Evolutionary conservation across 1,139 yeast species (phyloP), one percentile per base, ranked within the genome.

Genomic region (Blastobotrys malaysiensis): DNA sequence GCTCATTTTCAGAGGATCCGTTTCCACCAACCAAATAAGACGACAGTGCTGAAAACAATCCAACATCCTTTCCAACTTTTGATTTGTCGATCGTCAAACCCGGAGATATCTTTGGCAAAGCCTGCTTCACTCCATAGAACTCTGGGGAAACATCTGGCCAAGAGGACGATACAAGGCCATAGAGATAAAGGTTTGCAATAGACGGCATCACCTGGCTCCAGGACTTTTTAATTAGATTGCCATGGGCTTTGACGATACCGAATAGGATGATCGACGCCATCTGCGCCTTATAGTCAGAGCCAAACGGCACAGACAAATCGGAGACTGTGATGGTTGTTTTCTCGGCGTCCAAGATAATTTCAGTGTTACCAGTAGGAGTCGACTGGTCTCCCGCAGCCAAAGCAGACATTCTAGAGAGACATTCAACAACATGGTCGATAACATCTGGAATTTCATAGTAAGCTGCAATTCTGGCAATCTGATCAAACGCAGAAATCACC

Each of bases 231-330:
- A 48, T 80, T 19, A 49, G 36, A 72, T 57, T 69, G 50, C 77
- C 77, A 48, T 83, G 82, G 62, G 83, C 81, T 59, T 81, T 82
- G 48, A 89, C 74, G 45, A 93, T 80, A 61, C 95, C 77, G 73
- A 93, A 90, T 52, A 93, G 74, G 0, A 93, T 91, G 51, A 91
- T 90, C 1, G 90, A 79, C 3, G 97, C 87, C 60, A 93, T 74
- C 67, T 95, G 99, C 0, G 96, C 96, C 64, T 91, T 89, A 72
- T 88, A 88, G 65, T 90, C 95, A 50, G 86, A 78, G 6, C 99
- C 99, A 69, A 93, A 84, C 69, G 85, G 80, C 9, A 90, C 89
- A 0, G 97, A 82, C 58, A 83, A 73, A 56, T 88, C 91, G 66
- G 95, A 86, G 2, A 93, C 93, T 9, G 88, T 84, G 2, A 81